Evolutionary conservation across 805 yeast genomes (phyloP), one percentile per base, ranked within the genome.

Genomic region (Lipomyces starkeyi): DNA sequence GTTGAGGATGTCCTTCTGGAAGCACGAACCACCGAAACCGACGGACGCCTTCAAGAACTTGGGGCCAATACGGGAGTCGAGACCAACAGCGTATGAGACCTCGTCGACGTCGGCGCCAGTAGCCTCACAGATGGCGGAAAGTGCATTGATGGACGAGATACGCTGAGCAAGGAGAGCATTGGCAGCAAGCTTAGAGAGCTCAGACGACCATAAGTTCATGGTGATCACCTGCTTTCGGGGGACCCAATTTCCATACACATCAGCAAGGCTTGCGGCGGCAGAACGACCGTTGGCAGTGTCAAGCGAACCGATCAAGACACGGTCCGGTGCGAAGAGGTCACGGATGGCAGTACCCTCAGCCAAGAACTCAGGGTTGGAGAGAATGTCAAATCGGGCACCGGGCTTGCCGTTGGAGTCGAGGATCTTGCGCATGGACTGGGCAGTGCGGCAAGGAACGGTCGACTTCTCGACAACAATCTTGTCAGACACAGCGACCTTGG

Each of bases 61-160:
- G 67, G 76, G 73, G 20, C 77, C 78, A 59, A 75, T 74, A 60
- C 78, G 74, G 40, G 74, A 54, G 61, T 75, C 78, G 17, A 74
- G 71, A 58, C 78, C 78, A 59, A 73, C 71, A 43, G 78, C 78
- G 65, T 73, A 68, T 13, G 77, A 74, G 29, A 75, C 77, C 69
- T 75, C 77, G 53, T 75, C 77, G 35, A 75, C 76, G 52, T 75
- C 74, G 32, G 77, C 77, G 14, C 77, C 77, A 56, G 77, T 75
- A 22, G 76, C 76, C 67, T 75, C 77, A 59, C 77, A 75, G 58
- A 75, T 71, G 35, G 77, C 77, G 22, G 77, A 75, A 35, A 75
- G 73, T 35, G 77, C 76, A 66, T 75, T 75, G 65, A 75, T 75
- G 63, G 77, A 75, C 29, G 77, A 75, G 68, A 75, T 75, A 61